A percentile compares a stretch with the other conserved stretches of the same genome.
Evolutionary conservation across 2,329 filamentous ascomycete species (phyloP).

Genomic region (Scytalidium lignicola): DNA sequence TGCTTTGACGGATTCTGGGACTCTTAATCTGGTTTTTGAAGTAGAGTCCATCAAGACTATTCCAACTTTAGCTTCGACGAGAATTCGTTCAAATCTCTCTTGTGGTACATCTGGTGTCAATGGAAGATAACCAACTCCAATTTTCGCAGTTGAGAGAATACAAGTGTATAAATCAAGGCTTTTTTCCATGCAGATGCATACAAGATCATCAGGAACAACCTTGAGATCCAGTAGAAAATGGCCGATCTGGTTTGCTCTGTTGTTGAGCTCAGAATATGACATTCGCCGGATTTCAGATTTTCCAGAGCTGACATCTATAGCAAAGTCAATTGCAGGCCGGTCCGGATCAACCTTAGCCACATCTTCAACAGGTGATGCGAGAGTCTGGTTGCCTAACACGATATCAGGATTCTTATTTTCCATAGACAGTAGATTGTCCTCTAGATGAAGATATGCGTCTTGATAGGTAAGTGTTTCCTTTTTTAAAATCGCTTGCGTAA

Average conservation of each 20-base stretch:
- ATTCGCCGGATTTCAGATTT: slow-evolving; percentile 37
- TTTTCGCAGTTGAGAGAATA: slow-evolving; percentile 70
- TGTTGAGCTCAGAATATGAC: slow-evolving; percentile 62
- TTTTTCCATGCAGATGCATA: slow-evolving; percentile 77
- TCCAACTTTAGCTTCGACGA: slow-evolving; percentile 52
- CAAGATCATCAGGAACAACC: slow-evolving; percentile 46
- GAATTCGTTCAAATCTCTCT: slow-evolving; percentile 54
- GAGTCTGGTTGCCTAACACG: slow-evolving; percentile 11
- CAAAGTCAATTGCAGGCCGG: slow-evolving; percentile 61
- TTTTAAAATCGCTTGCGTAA: slow-evolving; percentile 39
- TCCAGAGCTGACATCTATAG: slow-evolving; percentile 38
- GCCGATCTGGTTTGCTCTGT: slow-evolving; percentile 58
- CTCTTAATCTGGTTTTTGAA: slow-evolving; percentile 15
- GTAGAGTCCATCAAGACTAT: slow-evolving; percentile 37
- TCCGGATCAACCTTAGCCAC: slow-evolving; percentile 37
- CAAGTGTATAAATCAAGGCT: slow-evolving; percentile 66
- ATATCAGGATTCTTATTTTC: slow-evolving; percentile 18
- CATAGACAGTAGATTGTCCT: slow-evolving; percentile 18
- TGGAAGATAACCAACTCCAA: slow-evolving; percentile 75
- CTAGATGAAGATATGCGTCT: slow-evolving; percentile 10
- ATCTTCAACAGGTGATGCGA: slow-evolving; percentile 24
- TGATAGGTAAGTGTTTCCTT: slow-evolving; percentile 5
- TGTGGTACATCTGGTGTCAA: slow-evolving; percentile 66
- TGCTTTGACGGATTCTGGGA: slow-evolving; percentile 10
- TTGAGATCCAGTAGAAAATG: slow-evolving; percentile 44